Percentiles rank a stretch among this genome's conserved stretches.
Conservation (phyloP, 129 eudicot genomes). For the Rutidosis leptorrhynchoides region DNA sequence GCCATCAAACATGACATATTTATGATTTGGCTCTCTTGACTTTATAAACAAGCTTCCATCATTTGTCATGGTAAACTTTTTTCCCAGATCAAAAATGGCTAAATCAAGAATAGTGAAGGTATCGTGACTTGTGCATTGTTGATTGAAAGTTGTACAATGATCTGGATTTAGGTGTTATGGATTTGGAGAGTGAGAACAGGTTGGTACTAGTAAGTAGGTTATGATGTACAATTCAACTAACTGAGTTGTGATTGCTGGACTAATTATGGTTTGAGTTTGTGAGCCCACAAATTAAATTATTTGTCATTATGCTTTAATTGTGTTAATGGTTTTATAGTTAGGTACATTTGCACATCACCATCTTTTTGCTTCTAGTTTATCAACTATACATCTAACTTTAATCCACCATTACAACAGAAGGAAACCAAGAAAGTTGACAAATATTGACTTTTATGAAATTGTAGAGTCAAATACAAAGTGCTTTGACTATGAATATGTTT, state of each 20-base stretch:
- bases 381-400: constrained; percentile 2
- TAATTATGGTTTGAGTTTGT: constrained; percentile 28
- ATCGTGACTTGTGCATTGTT: constrained; percentile 7
- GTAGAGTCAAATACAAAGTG: too few relatives aligned
- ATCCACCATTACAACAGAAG: constrained; percentile 1
- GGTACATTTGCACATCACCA: constrained; percentile 31
- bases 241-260: constrained; percentile 37
- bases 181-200: constrained; percentile 29
- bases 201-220: constrained; percentile 57
- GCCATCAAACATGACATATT: constrained; percentile 3
- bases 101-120: not conserved
- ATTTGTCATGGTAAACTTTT: constrained; percentile 26
- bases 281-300: constrained; percentile 24
- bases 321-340: constrained; percentile 23
- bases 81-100: constrained; percentile 9
- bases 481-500: too few relatives aligned
- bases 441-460: too few relatives aligned
- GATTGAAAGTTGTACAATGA: constrained; percentile 13
- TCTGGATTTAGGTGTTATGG: constrained; percentile 10
- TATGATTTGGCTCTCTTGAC: constrained; percentile 27
- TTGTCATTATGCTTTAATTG: constrained; percentile 27
- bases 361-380: constrained; percentile 17
- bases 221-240: constrained; percentile 69
- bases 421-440: too few relatives aligned
- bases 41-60: constrained; percentile 48